Conservation (phyloP, 345 rosid genomes). For the Heritiera fomes region DNA sequence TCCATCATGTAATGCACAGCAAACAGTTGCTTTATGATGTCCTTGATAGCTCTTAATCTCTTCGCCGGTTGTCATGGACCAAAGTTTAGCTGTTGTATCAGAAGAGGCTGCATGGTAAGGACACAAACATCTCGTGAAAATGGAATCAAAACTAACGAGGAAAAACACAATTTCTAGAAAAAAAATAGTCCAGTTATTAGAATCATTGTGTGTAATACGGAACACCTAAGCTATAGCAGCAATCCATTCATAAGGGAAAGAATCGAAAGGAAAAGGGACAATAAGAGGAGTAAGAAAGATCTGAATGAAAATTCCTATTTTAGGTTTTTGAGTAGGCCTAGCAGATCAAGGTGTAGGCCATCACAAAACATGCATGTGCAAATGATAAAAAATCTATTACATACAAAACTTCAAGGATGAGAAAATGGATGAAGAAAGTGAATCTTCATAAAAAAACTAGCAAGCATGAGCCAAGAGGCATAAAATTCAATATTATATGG, state of each 20-base stretch:
- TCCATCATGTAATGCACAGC: conserved; percentile 94
- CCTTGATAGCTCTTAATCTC: conserved; percentile 78
- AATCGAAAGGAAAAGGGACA: neutral
- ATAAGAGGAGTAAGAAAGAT: neutral
- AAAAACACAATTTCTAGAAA: neutral
- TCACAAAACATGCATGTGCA: neutral
- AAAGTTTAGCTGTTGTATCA: conserved; percentile 84
- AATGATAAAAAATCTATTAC: neutral
- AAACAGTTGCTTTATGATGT: conserved; percentile 89
- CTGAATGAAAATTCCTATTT: neutral
- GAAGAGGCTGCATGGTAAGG: conserved; percentile 63
- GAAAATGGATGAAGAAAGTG: neutral
- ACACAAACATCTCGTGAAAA: neutral
- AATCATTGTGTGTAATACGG: neutral
- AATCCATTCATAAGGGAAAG: neutral
- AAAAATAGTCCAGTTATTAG: neutral
- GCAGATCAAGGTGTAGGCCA: neutral
- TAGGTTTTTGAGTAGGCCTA: too few species aligned
- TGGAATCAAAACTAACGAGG: neutral
- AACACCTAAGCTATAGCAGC: neutral
- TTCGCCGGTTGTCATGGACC: conserved; percentile 71
- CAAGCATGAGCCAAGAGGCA: neutral
- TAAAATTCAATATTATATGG: neutral
- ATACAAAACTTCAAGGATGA: neutral
- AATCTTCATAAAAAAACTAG: neutral